Evolutionary conservation across 305 asterid genomes (phyloP), one percentile per base, ranked within the genome.

Genomic region (Solanum aculeatissimum): DNA sequence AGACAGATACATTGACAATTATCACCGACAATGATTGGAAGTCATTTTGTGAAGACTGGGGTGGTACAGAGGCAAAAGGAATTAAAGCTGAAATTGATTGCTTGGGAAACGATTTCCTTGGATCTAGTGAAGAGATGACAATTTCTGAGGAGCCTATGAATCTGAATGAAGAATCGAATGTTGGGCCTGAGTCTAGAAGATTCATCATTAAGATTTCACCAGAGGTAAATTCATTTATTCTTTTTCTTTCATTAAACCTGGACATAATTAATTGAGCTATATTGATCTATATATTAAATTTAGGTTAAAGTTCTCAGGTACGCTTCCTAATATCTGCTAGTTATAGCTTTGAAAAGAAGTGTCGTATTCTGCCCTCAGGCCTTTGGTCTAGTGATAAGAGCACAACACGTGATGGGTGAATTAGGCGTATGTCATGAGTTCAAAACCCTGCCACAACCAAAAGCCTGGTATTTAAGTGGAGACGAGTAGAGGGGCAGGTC

Each of bases 1-100:
- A 95, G 98, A 84, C 93, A 85, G 98, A 92, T 80, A 93, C 86
- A 83, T 86, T 95, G 62, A 89, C 97, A 66, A 81, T 95, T 62
- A 85, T 95, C 84, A 60, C 89, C 47, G 97, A 91, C 91, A 91
- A 92, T 86, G 98, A 95, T 85, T 95, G 98, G 98, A 93, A 88
- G 84, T 86, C 89, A 72, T 92, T 95, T 75, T 93, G 98, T 85
- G 94, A 94, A 91, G 96, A 93, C 66, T 95, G 98, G 98, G 94
- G 93, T 89, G 93, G 98, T 84, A 84, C 87, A 2, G 90, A 86
- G 84, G 89, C 89, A 55, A 91, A 89, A 83, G 93, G 97, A 68
- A 84, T 95, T 86, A 87, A 91, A 63, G 97, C 94, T 87, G 91
- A 83, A 84, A 84, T 95, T 79, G 97, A 91, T 79, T 86, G 85